phyloP scores from a whole-genome alignment of 331 rosid genomes.

The Stylosanthes scabra region DNA sequence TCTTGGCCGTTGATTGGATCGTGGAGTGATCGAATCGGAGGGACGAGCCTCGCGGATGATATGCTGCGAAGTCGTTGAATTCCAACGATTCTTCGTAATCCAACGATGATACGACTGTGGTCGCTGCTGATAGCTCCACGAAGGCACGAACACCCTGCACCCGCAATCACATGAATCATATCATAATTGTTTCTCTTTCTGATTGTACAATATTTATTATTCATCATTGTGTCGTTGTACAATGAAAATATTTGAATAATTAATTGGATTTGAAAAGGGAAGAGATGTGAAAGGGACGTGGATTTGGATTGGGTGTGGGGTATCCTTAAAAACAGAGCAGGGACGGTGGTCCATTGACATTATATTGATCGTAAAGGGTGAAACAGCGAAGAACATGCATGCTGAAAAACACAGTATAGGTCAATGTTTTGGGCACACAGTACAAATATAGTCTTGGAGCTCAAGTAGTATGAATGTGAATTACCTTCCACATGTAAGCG shows the following conservation, averaged over 20 bases:
- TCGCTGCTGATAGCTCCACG: constrained; percentile 67
- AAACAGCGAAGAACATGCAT: constrained; percentile 36
- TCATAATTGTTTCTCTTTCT: not conserved
- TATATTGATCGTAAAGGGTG: constrained; percentile 19
- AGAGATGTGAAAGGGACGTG: not conserved
- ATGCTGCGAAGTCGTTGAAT: constrained; percentile 68
- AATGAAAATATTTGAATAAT: not conserved
- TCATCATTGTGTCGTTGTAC: not conserved
- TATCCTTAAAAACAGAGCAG: constrained; percentile 19
- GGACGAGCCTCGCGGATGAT: constrained; percentile 84
- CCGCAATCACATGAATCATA: not conserved
- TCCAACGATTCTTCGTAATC: constrained; percentile 82
- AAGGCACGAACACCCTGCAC: constrained; percentile 80
- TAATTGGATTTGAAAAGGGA: too few species aligned
- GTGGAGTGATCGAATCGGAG: constrained; percentile 77
- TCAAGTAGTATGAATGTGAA: constrained; percentile 7
- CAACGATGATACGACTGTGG: constrained; percentile 62
- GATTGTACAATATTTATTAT: too few species aligned
- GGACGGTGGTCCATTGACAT: constrained; percentile 27
- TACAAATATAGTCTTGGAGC: not conserved
- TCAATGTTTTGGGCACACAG: too few species aligned
- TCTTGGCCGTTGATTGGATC: constrained; percentile 65
- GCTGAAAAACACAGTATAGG: not conserved
- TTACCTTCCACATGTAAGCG: constrained; percentile 85
- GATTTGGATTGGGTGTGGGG: constrained; percentile 11